Evolutionary conservation across 352 stramenopile species (phyloP).

Genomic region (Phytophthora melonis): DNA sequence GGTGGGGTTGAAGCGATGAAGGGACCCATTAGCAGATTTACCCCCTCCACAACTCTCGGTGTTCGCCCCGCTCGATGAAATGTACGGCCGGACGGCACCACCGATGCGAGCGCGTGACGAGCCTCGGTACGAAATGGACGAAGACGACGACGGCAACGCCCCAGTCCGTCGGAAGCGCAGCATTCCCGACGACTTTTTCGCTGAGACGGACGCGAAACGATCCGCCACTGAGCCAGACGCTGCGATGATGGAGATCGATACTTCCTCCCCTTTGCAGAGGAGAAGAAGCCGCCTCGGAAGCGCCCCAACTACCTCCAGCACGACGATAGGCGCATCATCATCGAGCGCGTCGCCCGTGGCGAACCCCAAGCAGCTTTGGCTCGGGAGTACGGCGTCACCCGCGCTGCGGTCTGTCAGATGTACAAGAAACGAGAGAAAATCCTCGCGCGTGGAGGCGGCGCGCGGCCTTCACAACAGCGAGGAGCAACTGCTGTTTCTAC

Average conservation of each 20-base stretch:
- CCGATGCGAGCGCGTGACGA: neutral
- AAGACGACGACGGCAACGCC: neutral
- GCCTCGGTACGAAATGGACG: neutral
- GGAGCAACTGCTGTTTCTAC: neutral
- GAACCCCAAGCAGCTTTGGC: constrained; percentile 19
- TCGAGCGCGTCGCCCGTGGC: constrained; percentile 13
- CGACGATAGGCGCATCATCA: constrained; percentile 15
- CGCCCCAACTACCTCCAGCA: constrained; percentile 19
- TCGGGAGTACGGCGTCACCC: constrained; percentile 26
- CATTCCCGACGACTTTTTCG: neutral
- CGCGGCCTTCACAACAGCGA: neutral
- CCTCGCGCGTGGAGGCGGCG: constrained; percentile 19
- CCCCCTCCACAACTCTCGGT: neutral
- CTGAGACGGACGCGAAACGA: neutral
- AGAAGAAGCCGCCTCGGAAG: constrained; percentile 20
- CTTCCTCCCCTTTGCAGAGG: neutral
- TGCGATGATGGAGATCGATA: neutral
- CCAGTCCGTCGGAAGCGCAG: neutral
- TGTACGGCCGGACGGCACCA: neutral
- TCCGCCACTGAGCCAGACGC: neutral
- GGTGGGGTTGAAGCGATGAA: neutral
- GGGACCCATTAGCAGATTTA: constrained; percentile 6
- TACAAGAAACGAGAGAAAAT: constrained; percentile 28
- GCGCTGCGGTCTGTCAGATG: constrained; percentile 21
- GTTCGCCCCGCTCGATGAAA: neutral